These are phyloP conservation scores for Mortierella alpina DNA, from an alignment of 192 early-diverging fungal species.

Conservation along the genomic window DNA sequence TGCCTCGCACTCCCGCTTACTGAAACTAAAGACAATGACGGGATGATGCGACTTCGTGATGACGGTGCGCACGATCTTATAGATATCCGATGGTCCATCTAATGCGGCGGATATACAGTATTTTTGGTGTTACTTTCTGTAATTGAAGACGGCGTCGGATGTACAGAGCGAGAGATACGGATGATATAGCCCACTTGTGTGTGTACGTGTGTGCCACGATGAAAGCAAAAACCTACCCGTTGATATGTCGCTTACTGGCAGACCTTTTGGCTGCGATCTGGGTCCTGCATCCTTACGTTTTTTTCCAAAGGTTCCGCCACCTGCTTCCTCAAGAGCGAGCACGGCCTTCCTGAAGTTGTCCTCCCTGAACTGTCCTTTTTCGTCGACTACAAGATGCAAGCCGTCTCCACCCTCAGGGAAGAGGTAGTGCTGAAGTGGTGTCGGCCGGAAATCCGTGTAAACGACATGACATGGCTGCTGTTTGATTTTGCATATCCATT, in stretches of 20 bases:
- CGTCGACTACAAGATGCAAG: conserved; percentile 95
- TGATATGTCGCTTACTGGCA: conserved; percentile 4
- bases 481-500: conserved; percentile 97
- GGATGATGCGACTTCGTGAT: conserved; percentile 95
- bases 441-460: conserved; percentile 97
- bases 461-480: conserved; percentile 98
- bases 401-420: conserved; percentile 93
- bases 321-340: conserved; percentile 70
- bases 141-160: too few relatives aligned
- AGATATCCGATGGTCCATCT: conserved; percentile 82
- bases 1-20: conserved; percentile 92
- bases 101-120: neutral
- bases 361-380: conserved; percentile 93
- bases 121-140: too few relatives aligned
- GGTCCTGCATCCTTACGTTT: conserved; percentile 62
- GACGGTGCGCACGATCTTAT: conserved; percentile 96
- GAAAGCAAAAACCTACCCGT: neutral
- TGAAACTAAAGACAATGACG: conserved; percentile 97
- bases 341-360: conserved; percentile 96
- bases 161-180: neutral
- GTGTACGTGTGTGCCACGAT: neutral
- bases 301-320: conserved; percentile 62
- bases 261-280: neutral
- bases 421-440: conserved; percentile 96
- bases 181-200: neutral